A percentile compares a stretch with the other conserved stretches of the same genome.
Evolutionary conservation across 1,139 yeast genomes (phyloP).

Genomic region (Geotrichum macrosporum): DNA sequence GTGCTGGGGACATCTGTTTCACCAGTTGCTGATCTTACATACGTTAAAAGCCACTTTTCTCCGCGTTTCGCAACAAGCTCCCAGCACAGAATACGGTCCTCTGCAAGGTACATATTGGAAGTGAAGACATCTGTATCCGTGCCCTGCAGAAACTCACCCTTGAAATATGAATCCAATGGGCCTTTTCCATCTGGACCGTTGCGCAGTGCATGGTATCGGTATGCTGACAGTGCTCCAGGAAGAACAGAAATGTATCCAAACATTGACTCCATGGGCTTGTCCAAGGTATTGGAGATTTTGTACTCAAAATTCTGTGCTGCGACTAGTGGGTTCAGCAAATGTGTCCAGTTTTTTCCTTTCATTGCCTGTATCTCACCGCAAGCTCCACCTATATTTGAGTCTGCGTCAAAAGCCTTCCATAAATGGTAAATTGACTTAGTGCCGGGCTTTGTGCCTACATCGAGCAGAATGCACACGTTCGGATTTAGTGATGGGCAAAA

Average conservation of each 20-base stretch:
- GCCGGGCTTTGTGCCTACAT: slow-evolving; percentile 77
- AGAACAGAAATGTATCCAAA: slow-evolving; percentile 78
- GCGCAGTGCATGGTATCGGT: slow-evolving; percentile 63
- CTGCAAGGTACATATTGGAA: slow-evolving; percentile 81
- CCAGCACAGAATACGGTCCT: slow-evolving; percentile 76
- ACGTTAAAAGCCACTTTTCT: slow-evolving; percentile 59
- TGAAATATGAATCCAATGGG: slow-evolving; percentile 72
- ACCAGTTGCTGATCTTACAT: slow-evolving; percentile 72
- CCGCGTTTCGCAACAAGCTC: slow-evolving; percentile 71
- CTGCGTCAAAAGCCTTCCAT: slow-evolving; percentile 66
- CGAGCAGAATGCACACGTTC: slow-evolving; percentile 63
- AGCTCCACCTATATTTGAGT: slow-evolving; percentile 75
- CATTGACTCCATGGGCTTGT: slow-evolving; percentile 78
- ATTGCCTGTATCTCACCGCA: slow-evolving; percentile 79
- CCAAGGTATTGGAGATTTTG: slow-evolving; percentile 74
- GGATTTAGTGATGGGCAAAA: slow-evolving; percentile 70
- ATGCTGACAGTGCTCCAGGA: slow-evolving; percentile 87
- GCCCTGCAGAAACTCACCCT: slow-evolving; percentile 67
- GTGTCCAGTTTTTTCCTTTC: slow-evolving; percentile 52
- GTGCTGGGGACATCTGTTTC: slow-evolving; percentile 80
- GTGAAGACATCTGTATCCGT: slow-evolving; percentile 64
- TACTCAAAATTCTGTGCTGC: slow-evolving; percentile 85
- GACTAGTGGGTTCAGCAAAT: slow-evolving; percentile 66
- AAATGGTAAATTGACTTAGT: slow-evolving; percentile 67
- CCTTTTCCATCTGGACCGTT: slow-evolving; percentile 54